Evolutionary conservation across 164 flowering plant genomes (phyloP).

Genomic region (Euptelea pleiosperma): DNA sequence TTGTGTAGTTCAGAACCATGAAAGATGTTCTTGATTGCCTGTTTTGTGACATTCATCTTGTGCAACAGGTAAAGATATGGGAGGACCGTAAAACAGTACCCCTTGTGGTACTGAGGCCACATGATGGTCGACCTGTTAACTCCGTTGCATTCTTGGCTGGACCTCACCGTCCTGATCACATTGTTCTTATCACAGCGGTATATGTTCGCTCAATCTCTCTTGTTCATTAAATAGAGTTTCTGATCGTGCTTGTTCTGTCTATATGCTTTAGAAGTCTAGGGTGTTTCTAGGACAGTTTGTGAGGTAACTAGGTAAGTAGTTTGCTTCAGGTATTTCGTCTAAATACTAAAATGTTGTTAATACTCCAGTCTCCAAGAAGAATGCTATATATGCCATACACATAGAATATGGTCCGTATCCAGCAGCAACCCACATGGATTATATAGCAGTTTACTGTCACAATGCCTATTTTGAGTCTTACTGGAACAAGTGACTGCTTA

Average conservation of each 20-base stretch:
- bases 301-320: not conserved
- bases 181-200: constrained; percentile 86
- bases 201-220: not conserved
- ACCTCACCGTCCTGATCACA: constrained; percentile 82
- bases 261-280: not conserved
- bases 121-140: constrained; percentile 84
- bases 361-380: constrained; percentile 42
- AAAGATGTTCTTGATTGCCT: not conserved
- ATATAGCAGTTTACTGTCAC: constrained; percentile 88
- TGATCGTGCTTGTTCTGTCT: constrained; percentile 1
- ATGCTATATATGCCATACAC: constrained; percentile 91
- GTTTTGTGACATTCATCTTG: constrained; percentile 2
- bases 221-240: not conserved
- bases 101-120: constrained; percentile 74
- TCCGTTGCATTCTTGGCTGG: constrained; percentile 76
- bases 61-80: constrained; percentile 89
- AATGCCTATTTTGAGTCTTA: constrained; percentile 95
- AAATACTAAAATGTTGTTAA: no score
- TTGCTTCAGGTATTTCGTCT: no score
- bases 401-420: constrained; percentile 83
- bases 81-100: constrained; percentile 76
- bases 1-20: constrained; percentile 2
- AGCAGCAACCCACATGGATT: constrained; percentile 75
- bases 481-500: constrained; percentile 76
- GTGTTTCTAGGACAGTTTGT: not conserved